A percentile compares a stretch with the other conserved stretches of the same genome.
Evolutionary conservation across 345 rosid species (phyloP).

Genomic region (Pistacia vera): DNA sequence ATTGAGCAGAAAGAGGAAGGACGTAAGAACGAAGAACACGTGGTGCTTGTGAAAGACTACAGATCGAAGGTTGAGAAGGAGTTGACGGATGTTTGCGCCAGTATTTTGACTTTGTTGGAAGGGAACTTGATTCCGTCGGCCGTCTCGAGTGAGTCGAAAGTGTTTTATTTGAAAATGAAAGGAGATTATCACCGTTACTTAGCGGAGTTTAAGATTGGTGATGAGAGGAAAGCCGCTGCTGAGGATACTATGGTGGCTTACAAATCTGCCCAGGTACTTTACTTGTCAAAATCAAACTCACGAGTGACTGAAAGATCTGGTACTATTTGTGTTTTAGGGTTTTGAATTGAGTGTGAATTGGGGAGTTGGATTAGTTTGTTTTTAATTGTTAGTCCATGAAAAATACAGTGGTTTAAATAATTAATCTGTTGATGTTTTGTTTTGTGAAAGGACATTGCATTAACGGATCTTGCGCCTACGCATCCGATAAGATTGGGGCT

Average conservation of each 20-base stretch:
- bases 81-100: slow-evolving; percentile 72
- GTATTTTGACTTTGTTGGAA: slow-evolving; percentile 65
- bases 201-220: slow-evolving; percentile 90
- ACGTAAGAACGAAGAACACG: slow-evolving; percentile 93
- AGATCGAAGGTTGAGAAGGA: slow-evolving; percentile 93
- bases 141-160: slow-evolving; percentile 74
- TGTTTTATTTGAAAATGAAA: slow-evolving; percentile 94
- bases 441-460: slow-evolving; percentile 59
- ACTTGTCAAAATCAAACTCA: neutral
- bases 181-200: slow-evolving; percentile 92
- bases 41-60: slow-evolving; percentile 82
- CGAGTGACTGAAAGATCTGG: neutral
- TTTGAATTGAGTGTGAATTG: neutral
- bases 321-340: neutral
- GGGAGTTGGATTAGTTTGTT: neutral
- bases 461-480: slow-evolving; percentile 83
- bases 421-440: neutral
- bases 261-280: slow-evolving; percentile 85
- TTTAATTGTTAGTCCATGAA: too few relatives aligned
- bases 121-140: slow-evolving; percentile 83
- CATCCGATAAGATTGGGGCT: slow-evolving; percentile 90
- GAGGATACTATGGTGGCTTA: slow-evolving; percentile 95
- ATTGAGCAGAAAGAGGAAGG: slow-evolving; percentile 97
- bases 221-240: slow-evolving; percentile 90
- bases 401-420: neutral